Evolutionary conservation across 2,329 filamentous ascomycete genomes (phyloP).

Genomic region (Metarhizium brunneum): DNA sequence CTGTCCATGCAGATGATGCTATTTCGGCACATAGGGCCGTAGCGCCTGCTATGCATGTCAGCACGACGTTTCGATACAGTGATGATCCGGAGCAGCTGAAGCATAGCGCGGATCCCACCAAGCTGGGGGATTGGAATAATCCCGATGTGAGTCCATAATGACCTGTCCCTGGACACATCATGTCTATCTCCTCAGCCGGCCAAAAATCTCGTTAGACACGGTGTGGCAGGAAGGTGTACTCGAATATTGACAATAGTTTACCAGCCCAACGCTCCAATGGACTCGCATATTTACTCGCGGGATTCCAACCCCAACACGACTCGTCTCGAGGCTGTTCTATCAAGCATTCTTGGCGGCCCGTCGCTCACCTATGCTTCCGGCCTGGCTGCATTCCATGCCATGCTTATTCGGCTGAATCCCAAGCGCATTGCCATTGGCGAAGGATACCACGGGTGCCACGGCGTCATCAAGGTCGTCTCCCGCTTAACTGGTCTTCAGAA

Average conservation of each 20-base stretch:
- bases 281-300: constrained; percentile 78
- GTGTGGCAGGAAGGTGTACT: not conserved
- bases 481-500: constrained; percentile 68
- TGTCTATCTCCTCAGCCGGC: too few species aligned
- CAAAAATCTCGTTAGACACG: not conserved
- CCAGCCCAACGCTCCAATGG: constrained; percentile 35
- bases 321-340: constrained; percentile 76
- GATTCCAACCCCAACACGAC: constrained; percentile 69
- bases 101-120: constrained; percentile 12
- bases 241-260: not conserved
- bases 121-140: constrained; percentile 45
- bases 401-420: constrained; percentile 78
- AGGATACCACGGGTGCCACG: constrained; percentile 92
- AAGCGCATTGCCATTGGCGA: constrained; percentile 71
- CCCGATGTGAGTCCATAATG: constrained; percentile 38
- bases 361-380: constrained; percentile 75
- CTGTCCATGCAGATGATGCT: constrained; percentile 75
- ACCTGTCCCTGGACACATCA: not conserved
- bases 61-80: constrained; percentile 82
- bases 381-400: constrained; percentile 78
- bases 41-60: constrained; percentile 81
- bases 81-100: constrained; percentile 57
- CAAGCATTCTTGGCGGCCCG: constrained; percentile 60
- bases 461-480: constrained; percentile 63
- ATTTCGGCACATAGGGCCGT: constrained; percentile 69